Conservation (phyloP, 2,329 filamentous ascomycete genomes). For the Mycocentrospora acerina region DNA sequence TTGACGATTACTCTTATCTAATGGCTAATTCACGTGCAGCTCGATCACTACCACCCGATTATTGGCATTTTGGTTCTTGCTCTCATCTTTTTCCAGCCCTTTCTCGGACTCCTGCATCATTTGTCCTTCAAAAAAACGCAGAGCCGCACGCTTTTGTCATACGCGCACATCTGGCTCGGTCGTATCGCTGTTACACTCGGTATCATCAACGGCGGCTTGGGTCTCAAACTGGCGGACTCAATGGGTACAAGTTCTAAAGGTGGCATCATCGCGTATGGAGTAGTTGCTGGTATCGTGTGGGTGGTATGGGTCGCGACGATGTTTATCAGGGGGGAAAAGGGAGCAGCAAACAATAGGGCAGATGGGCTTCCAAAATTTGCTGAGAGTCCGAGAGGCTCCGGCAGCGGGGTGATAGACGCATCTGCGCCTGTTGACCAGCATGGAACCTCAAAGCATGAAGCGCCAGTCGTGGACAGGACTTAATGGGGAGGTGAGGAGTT, state of each 20-base stretch:
- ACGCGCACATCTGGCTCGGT: slow-evolving; percentile 58
- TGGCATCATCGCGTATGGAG: slow-evolving; percentile 51
- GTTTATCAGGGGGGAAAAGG: slow-evolving; percentile 31
- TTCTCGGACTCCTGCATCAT: slow-evolving; percentile 56
- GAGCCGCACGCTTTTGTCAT: slow-evolving; percentile 49
- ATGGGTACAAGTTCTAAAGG: slow-evolving; percentile 32
- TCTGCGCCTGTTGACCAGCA: too few species aligned
- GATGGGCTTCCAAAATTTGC: slow-evolving; percentile 19
- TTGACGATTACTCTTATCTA: too few species aligned
- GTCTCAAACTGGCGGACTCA: slow-evolving; percentile 50
- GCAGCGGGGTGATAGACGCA: not conserved
- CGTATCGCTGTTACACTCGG: slow-evolving; percentile 53
- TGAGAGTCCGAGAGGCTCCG: not conserved
- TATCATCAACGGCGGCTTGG: slow-evolving; percentile 60
- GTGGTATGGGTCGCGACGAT: slow-evolving; percentile 32
- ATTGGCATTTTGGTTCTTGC: slow-evolving; percentile 57
- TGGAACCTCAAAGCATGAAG: not conserved
- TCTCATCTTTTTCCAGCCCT: slow-evolving; percentile 57
- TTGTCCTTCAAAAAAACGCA: slow-evolving; percentile 50
- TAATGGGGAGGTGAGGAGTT: too few species aligned
- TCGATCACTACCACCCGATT: slow-evolving; percentile 51
- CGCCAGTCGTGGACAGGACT: too few species aligned
- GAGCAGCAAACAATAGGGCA: slow-evolving; percentile 4
- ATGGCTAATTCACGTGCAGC: slow-evolving; percentile 13
- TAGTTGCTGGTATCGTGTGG: slow-evolving; percentile 53